Conservation (phyloP, 441 rosid species). For the Corymbia calophylla region DNA sequence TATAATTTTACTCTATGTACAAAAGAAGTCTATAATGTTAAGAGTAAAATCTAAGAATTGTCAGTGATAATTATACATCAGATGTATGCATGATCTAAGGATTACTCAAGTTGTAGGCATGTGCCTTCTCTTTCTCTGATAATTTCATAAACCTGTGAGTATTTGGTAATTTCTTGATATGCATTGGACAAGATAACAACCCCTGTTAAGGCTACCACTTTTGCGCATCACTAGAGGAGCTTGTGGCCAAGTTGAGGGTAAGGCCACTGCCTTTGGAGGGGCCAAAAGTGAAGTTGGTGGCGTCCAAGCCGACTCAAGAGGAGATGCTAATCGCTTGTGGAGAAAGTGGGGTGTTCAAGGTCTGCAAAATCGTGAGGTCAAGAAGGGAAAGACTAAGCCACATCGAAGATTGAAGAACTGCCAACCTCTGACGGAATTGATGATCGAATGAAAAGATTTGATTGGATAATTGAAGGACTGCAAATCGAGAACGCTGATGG, state of each 20-base stretch:
- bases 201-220: not conserved
- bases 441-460: not conserved
- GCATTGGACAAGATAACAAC: not conserved
- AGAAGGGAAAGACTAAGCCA: not conserved
- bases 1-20: not conserved
- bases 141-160: not conserved
- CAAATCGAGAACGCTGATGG: not conserved
- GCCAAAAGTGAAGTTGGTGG: not conserved
- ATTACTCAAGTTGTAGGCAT: not conserved
- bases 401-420: not conserved
- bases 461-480: not conserved
- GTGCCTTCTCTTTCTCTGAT: not conserved
- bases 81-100: not conserved
- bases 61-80: not conserved
- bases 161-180: not conserved
- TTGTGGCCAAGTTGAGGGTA: not conserved
- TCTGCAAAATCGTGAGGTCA: not conserved
- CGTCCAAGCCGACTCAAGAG: not conserved
- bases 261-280: not conserved
- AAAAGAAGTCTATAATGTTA: not conserved
- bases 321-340: not conserved
- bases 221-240: not conserved
- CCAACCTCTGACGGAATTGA: not conserved
- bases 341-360: not conserved
- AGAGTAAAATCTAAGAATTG: not conserved